phyloP scores from a whole-genome alignment of 2,329 filamentous ascomycete species.

The Microascus cirrosus region DNA sequence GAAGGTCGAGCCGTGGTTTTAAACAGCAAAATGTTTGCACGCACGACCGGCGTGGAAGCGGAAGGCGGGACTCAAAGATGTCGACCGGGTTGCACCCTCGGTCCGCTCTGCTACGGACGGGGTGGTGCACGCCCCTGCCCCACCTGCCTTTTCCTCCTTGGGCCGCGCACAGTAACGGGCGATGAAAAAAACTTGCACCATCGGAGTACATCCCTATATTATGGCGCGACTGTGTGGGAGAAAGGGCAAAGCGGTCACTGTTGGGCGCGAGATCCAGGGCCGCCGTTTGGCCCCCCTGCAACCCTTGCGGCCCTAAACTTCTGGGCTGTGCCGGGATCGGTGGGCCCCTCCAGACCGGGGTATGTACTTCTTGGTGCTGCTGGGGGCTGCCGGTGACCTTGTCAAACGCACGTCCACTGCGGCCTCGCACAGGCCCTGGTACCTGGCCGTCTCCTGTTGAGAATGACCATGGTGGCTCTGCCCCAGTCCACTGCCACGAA shows the following conservation, averaged over 20 bases:
- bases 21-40: not conserved
- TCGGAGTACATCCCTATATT: not conserved
- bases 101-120: not conserved
- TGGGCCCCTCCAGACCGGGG: not conserved
- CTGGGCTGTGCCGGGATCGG: not conserved
- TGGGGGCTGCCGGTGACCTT: not conserved
- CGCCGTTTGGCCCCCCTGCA: not conserved
- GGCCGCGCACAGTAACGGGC: not conserved
- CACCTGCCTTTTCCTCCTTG: not conserved
- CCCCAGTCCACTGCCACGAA: too few relatives aligned
- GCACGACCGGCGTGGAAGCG: not conserved
- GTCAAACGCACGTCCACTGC: not conserved
- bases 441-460: not conserved
- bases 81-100: not conserved
- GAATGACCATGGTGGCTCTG: not conserved
- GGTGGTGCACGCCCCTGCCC: not conserved
- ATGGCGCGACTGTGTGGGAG: not conserved
- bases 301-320: not conserved
- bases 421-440: not conserved
- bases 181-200: not conserved
- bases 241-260: not conserved
- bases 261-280: not conserved
- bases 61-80: not conserved
- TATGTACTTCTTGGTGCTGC: not conserved
- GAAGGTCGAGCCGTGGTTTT: not conserved